A percentile compares a stretch with the other conserved stretches of the same genome.
phyloP scores from a whole-genome alignment of 129 eudicot species.

The Cynara cardunculus region DNA sequence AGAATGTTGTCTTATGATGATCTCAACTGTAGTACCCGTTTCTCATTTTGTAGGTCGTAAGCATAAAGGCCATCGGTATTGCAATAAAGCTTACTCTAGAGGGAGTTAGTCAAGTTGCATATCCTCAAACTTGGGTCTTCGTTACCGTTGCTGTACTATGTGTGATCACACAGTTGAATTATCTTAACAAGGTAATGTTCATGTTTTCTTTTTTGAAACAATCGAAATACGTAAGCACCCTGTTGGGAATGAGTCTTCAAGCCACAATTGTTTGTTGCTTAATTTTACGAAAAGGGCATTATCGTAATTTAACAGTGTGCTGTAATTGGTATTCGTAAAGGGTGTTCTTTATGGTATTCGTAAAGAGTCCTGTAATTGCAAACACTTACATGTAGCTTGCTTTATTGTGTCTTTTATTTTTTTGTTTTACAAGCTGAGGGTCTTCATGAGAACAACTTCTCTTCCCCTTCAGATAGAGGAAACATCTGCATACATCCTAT shows the following conservation, averaged over 20 bases:
- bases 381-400: too few species aligned
- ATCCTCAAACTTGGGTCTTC: slow-evolving; percentile 90
- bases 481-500: not conserved
- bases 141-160: slow-evolving; percentile 62
- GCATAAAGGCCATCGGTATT: slow-evolving; percentile 86
- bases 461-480: too few species aligned
- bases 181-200: slow-evolving; percentile 73
- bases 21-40: not conserved
- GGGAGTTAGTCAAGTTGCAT: slow-evolving; percentile 68
- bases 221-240: not conserved
- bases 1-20: not conserved
- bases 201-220: not conserved
- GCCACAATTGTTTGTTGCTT: not conserved
- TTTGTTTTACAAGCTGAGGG: too few species aligned
- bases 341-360: too few species aligned
- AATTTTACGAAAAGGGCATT: not conserved
- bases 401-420: too few species aligned
- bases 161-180: slow-evolving; percentile 79
- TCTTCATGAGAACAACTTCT: too few species aligned
- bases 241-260: not conserved
- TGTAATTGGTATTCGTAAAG: too few species aligned
- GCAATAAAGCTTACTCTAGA: slow-evolving; percentile 83
- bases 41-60: slow-evolving; percentile 56
- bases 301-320: not conserved
- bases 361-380: too few species aligned